These are phyloP conservation scores for Arthonia radiata DNA, from an alignment of 495 filamentous ascomycete species.

Conservation along the genomic window DNA sequence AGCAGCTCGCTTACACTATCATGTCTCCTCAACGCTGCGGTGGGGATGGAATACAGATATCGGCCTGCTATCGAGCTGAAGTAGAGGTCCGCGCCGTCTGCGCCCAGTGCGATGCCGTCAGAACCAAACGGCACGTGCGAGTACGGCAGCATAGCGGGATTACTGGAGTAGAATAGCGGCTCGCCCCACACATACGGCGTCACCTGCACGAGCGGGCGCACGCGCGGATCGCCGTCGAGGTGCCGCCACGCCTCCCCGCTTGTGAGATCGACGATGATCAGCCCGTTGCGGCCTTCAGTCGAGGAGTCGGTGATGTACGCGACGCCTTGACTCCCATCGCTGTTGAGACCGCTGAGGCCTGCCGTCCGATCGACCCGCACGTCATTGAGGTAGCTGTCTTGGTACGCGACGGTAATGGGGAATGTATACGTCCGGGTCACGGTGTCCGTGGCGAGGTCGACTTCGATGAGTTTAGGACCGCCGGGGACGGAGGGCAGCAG, in stretches of 20 bases:
- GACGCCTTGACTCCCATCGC: slow-evolving; percentile 8
- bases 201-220: slow-evolving; percentile 15
- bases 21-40: not conserved
- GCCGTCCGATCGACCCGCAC: slow-evolving; percentile 20
- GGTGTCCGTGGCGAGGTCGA: slow-evolving; percentile 15
- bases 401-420: slow-evolving; percentile 15
- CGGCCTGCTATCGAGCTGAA: not conserved
- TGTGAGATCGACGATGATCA: not conserved
- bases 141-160: not conserved
- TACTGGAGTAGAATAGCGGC: not conserved
- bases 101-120: not conserved
- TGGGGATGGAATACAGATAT: not conserved
- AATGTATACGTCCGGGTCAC: slow-evolving; percentile 22
- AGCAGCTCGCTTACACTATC: not conserved
- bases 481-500: slow-evolving; percentile 15
- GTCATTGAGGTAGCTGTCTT: slow-evolving; percentile 22
- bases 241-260: not conserved
- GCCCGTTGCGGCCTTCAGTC: not conserved
- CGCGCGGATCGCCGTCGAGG: slow-evolving; percentile 5
- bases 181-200: not conserved
- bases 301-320: not conserved
- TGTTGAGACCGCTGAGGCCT: slow-evolving; percentile 8
- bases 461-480: slow-evolving; percentile 20
- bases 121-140: not conserved
- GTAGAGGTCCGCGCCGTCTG: not conserved